phyloP scores from a whole-genome alignment of 2,329 filamentous ascomycete genomes.

The Ceratocystis smalleyi region DNA sequence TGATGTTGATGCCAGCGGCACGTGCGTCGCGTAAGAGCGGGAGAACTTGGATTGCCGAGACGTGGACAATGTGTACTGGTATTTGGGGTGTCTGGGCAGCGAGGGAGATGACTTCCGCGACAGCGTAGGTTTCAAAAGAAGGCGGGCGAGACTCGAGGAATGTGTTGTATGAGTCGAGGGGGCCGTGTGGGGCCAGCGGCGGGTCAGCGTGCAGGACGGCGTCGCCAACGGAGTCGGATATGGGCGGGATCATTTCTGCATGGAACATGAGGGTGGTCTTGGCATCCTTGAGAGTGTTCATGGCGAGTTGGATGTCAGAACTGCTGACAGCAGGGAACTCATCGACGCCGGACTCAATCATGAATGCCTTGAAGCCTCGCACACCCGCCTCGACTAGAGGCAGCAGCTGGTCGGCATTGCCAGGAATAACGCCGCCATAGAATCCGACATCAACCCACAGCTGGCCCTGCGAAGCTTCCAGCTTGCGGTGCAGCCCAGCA shows the following conservation, averaged over 20 bases:
- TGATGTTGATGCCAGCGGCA: conserved; percentile 62
- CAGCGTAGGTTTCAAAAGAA: conserved; percentile 77
- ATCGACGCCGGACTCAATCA: conserved; percentile 92
- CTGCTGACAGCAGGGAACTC: conserved; percentile 89
- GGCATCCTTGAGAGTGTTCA: conserved; percentile 62
- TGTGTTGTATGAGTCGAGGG: conserved; percentile 65
- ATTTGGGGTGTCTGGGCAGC: conserved; percentile 66
- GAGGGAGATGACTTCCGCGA: conserved; percentile 71
- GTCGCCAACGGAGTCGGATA: conserved; percentile 63
- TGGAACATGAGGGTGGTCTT: conserved; percentile 97
- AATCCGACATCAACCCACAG: conserved; percentile 99
- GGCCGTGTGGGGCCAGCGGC: conserved; percentile 54
- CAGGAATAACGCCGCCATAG: conserved; percentile 86
- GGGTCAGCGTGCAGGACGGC: conserved; percentile 54
- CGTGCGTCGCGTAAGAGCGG: conserved; percentile 64
- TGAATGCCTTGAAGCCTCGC: conserved; percentile 89
- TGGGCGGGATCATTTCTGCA: conserved; percentile 92
- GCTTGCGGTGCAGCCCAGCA: conserved; percentile 65
- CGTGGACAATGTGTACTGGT: conserved; percentile 82
- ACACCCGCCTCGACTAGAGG: conserved; percentile 74
- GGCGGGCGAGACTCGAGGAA: conserved; percentile 85
- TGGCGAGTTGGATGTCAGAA: conserved; percentile 61
- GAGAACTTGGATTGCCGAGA: conserved; percentile 79
- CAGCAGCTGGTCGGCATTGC: conserved; percentile 65
- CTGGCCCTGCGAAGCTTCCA: conserved; percentile 66